phyloP scores from a whole-genome alignment of 345 rosid species.

The Eucalyptus leucophloia region DNA sequence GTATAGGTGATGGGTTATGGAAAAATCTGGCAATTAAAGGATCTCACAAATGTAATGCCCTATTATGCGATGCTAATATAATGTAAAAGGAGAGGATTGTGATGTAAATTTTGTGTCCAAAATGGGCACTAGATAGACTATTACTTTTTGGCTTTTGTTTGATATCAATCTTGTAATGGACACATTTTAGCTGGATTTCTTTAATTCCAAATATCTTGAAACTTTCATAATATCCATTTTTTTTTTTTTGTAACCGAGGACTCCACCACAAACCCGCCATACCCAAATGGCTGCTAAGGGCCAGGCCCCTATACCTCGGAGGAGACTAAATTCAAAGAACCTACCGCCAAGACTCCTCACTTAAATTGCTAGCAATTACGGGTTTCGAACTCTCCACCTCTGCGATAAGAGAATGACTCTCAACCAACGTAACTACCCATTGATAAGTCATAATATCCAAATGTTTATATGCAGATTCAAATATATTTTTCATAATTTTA shows the following conservation, averaged over 20 bases:
- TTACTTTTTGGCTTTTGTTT: not conserved
- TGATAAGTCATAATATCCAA: not conserved
- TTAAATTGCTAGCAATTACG: too few relatives aligned
- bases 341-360: accelerated
- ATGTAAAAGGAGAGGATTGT: not conserved
- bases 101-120: not conserved
- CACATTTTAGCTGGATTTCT: not conserved
- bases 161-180: not conserved
- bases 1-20: not conserved
- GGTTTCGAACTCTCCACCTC: too few relatives aligned
- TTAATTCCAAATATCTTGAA: not conserved
- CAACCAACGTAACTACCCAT: too few relatives aligned
- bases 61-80: not conserved
- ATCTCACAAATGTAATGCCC: not conserved
- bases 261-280: too few relatives aligned
- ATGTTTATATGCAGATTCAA: not conserved
- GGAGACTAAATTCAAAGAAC: too few relatives aligned
- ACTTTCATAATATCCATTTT: not conserved
- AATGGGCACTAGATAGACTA: not conserved
- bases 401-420: too few relatives aligned
- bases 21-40: not conserved
- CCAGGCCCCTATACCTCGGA: too few relatives aligned
- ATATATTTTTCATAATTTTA: not conserved
- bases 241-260: too few relatives aligned
- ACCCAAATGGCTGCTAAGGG: accelerated